A percentile compares a stretch with the other conserved stretches of the same genome.
Conservation (phyloP, 345 rosid species). For the Pseudoturritis turrita region DNA sequence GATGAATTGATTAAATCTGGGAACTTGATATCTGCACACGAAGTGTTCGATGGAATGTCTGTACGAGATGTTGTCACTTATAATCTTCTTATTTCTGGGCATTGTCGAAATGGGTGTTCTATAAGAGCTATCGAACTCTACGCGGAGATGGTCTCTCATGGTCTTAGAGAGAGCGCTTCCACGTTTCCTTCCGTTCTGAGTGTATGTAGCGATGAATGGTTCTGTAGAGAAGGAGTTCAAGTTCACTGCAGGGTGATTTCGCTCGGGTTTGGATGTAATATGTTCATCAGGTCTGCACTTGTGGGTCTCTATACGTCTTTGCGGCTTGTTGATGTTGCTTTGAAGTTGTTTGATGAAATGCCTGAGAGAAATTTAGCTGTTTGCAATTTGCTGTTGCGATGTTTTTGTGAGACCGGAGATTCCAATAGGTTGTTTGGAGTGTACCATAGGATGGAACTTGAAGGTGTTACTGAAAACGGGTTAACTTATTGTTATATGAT, state of each 20-base stretch:
- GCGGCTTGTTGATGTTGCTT: constrained; percentile 43
- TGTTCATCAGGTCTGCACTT: constrained; percentile 52
- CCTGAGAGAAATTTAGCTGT: constrained; percentile 53
- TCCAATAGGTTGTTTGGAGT: constrained; percentile 37
- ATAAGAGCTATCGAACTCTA: constrained; percentile 42
- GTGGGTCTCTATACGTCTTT: constrained; percentile 48
- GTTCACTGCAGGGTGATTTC: constrained; percentile 63
- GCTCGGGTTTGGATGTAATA: constrained; percentile 54
- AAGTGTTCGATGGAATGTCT: constrained; percentile 55
- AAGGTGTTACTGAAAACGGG: constrained; percentile 48
- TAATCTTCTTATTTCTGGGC: constrained; percentile 62
- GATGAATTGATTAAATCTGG: constrained; percentile 42
- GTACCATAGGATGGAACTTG: constrained; percentile 41
- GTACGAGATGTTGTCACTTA: constrained; percentile 56
- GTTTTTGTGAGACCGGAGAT: constrained; percentile 42
- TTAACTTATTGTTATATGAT: constrained; percentile 69
- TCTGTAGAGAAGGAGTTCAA: constrained; percentile 54
- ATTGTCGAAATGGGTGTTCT: constrained; percentile 37
- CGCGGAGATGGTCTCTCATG: constrained; percentile 45
- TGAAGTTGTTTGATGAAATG: constrained; percentile 58
- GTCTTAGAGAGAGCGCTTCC: constrained; percentile 57
- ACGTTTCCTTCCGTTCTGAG: constrained; percentile 68
- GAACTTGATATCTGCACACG: constrained; percentile 37
- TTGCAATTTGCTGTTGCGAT: constrained; percentile 54
- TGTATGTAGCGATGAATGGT: constrained; percentile 43